Conservation (phyloP, 225 moss, liverwort and hornwort species). For the Thuidium tamariscinum region DNA sequence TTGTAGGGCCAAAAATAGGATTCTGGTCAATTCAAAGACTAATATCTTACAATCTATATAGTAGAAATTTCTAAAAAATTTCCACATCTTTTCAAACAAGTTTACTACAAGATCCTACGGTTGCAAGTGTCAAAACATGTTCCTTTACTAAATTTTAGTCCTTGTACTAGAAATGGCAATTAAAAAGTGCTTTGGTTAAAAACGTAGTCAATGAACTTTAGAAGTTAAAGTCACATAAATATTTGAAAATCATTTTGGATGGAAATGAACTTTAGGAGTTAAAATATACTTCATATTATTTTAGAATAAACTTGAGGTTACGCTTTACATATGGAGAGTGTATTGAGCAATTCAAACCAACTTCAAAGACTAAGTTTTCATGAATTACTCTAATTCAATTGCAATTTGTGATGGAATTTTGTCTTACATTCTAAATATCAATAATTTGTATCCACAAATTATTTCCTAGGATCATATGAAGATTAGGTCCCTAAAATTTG, state of each 20-base stretch:
- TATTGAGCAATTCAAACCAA: not conserved
- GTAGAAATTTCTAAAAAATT: too few species aligned
- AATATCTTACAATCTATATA: too few species aligned
- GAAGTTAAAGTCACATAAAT: too few species aligned
- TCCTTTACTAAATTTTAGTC: too few species aligned
- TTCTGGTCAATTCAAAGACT: too few species aligned
- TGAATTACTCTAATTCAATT: not conserved
- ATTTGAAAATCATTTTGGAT: rapidly evolving
- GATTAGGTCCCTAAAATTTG: not conserved
- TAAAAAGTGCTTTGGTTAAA: too few species aligned
- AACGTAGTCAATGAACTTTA: too few species aligned
- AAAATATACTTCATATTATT: rapidly evolving
- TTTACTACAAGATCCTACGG: too few species aligned
- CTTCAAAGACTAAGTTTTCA: not conserved
- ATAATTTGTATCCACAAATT: not conserved
- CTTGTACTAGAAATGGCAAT: too few species aligned
- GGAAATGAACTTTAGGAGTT: rapidly evolving
- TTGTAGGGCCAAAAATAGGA: too few species aligned
- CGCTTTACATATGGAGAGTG: not conserved
- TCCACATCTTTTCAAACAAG: too few species aligned
- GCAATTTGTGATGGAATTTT: not conserved
- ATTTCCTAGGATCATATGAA: rapidly evolving
- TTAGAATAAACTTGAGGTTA: not conserved
- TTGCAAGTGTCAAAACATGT: too few species aligned
- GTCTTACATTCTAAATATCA: not conserved